Evolutionary conservation across 2,329 filamentous ascomycete genomes (phyloP).

Genomic region (Drechslerella coelobrocha): DNA sequence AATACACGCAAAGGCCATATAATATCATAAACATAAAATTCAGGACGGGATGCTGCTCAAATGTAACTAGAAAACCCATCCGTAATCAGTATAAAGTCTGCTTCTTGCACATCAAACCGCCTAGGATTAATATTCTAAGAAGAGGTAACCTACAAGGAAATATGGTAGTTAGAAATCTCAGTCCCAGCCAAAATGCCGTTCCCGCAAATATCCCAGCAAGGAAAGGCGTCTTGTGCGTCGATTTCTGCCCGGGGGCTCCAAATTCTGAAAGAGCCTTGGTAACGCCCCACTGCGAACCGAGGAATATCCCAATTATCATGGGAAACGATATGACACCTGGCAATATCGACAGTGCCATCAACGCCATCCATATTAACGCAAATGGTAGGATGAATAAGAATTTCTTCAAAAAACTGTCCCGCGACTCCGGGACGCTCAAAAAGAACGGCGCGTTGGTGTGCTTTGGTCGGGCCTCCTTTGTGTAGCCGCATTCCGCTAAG

Average conservation of each 20-base stretch:
- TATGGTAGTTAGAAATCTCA: conserved; percentile 77
- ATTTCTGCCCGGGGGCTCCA: conserved; percentile 85
- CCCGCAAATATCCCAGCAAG: conserved; percentile 91
- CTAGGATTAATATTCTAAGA: too few relatives aligned
- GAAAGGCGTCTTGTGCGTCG: conserved; percentile 91
- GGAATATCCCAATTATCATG: conserved; percentile 70
- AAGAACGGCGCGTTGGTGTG: conserved; percentile 57
- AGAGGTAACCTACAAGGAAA: conserved; percentile 68
- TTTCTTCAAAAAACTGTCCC: conserved; percentile 71
- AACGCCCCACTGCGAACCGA: conserved; percentile 76
- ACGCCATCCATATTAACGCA: conserved; percentile 71
- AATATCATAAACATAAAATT: conserved; percentile 76
- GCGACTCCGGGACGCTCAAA: conserved; percentile 43
- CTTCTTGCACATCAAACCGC: neutral
- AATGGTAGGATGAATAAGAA: conserved; percentile 93
- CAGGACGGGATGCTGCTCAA: conserved; percentile 70
- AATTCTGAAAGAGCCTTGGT: conserved; percentile 75
- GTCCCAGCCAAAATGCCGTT: conserved; percentile 79
- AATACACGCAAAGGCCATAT: conserved; percentile 75
- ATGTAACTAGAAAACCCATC: conserved; percentile 64
- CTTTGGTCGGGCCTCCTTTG: conserved; percentile 76
- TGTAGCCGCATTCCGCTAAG: conserved; percentile 82
- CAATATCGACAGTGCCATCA: conserved; percentile 76
- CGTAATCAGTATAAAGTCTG: conserved; percentile 19
- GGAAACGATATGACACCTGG: conserved; percentile 80